Evolutionary conservation across 2,329 filamentous ascomycete genomes (phyloP), one percentile per base, ranked within the genome.

Genomic region (Aspergillus tamarii): DNA sequence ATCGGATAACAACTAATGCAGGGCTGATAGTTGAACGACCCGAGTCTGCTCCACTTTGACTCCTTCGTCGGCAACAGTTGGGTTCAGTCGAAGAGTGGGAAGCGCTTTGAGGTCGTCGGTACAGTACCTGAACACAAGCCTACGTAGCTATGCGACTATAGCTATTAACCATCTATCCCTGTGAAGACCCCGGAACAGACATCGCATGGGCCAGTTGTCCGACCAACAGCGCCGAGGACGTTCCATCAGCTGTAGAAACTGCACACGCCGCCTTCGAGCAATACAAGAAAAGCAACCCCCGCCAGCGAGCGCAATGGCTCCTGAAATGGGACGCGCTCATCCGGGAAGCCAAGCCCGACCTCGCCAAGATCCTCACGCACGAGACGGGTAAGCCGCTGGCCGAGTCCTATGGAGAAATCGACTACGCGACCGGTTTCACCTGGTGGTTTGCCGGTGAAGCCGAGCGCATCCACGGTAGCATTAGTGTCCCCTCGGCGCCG

Each of bases 281-380:
- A 23, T 91, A 86, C 77, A 83, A 81, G 63, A 88, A 87, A 66
- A 76, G 84, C 60, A 89, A 85, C 67, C 88, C 89, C 0, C 82
- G 87, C 19, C 81, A 82, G 59, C 84, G 88, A 59, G 88, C 88
- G 1, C 84, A 89, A 69, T 84, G 86, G 75, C 78, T 91, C 11
- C 76, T 88, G 60, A 87, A 87, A 74, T 91, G 88, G 88, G 86
- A 91, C 74, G 75, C 82, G 4, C 80, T 91, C 61, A 89, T 90
- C 67, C 83, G 84, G 9, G 86, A 85, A 59, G 85, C 89, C 67
- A 82, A 80, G 64, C 85, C 88, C 57, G 88, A 91, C 68, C 76
- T 91, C 39, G 87, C 88, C 3, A 84, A 84, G 26, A 86, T 90
- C 61, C 78, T 90, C 4, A 88, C 87, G 0, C 85, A 88, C 64